Evolutionary conservation across 2,329 filamentous ascomycete species (phyloP), one percentile per base, ranked within the genome.

Genomic region (Dothistroma septosporum): DNA sequence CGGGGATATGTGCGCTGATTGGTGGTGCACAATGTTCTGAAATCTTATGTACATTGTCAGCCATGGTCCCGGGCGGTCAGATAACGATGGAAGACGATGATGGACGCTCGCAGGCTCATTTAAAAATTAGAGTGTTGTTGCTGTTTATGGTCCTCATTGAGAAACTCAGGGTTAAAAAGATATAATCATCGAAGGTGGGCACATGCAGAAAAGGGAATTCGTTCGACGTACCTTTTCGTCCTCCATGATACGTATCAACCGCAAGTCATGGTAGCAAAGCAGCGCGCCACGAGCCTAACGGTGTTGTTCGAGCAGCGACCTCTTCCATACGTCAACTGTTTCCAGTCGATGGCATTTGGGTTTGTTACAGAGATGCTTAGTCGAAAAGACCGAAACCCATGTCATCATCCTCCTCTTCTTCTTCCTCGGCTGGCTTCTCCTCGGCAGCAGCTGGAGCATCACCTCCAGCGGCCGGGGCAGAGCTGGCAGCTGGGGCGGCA

Each of bases 111-210:
- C 11, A 11, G 16, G 7, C 16, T 87, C 85, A 86, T 83, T 75
- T 86, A 87, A 87, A 87, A 87, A 87, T 87, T 87, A 87, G 84
- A 87, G 83, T 87, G 80, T 83, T 83, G 79, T 83, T 85, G 83
- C 84, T 85, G 81, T 78, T 32, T 78, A 82, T 80, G 80, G 82
- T 85, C 83, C 77, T 85, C 84, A 86, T 76, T 60, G 79, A 59
- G 33, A 73, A 75, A 71, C 76, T 86, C 80, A 79, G 84, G 79
- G 84, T 87, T 87, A 87, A 87, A 87, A 86, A 86, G 75, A 64
- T 76, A 76, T 87, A 82, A 87, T 87, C 85, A 82, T 84, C 71
- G 77, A 56, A 35, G 28, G 37, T 32, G 35, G 48, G n/a, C n/a
- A n/a, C n/a, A n/a, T n/a, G n/a, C n/a, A n/a, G 35, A 22, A 31